Conservation (phyloP, 2,329 filamentous ascomycete species). For the Colletotrichum sojae region DNA sequence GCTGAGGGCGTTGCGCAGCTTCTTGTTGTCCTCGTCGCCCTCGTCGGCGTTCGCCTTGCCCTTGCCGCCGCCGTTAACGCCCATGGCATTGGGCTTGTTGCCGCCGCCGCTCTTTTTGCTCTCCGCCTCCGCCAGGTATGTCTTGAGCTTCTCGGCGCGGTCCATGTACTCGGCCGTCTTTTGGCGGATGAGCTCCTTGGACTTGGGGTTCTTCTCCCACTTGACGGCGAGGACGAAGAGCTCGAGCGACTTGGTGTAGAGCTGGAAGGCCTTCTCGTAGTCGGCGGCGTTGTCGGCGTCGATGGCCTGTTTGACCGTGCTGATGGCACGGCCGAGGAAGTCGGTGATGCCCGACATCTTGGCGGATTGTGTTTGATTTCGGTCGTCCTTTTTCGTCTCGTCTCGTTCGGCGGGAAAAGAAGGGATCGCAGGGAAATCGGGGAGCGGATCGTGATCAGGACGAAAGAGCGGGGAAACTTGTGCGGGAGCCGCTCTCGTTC, state of each 20-base stretch:
- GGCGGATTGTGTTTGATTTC: constrained; percentile 42
- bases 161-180: constrained; percentile 99
- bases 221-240: constrained; percentile 99
- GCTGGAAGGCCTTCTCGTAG: constrained; percentile 96
- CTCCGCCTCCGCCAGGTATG: constrained; percentile 84
- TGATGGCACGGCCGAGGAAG: constrained; percentile 96
- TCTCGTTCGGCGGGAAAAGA: not conserved
- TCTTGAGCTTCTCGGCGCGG: constrained; percentile 97
- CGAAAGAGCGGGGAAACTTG: constrained; percentile 38
- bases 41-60: constrained; percentile 74
- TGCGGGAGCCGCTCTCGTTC: constrained; percentile 16
- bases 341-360: constrained; percentile 91
- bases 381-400: not conserved
- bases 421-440: not conserved
- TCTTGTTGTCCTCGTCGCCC: constrained; percentile 93
- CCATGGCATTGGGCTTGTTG: constrained; percentile 73
- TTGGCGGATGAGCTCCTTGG: constrained; percentile 96
- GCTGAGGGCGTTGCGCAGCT: constrained; percentile 89
- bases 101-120: constrained; percentile 78
- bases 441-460: constrained; percentile 17
- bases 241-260: constrained; percentile 96
- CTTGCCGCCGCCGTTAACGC: constrained; percentile 74
- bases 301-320: constrained; percentile 97
- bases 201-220: constrained; percentile 99
- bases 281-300: constrained; percentile 95